phyloP scores from a whole-genome alignment of 2,329 filamentous ascomycete genomes.

The Diaporthe ilicicola region DNA sequence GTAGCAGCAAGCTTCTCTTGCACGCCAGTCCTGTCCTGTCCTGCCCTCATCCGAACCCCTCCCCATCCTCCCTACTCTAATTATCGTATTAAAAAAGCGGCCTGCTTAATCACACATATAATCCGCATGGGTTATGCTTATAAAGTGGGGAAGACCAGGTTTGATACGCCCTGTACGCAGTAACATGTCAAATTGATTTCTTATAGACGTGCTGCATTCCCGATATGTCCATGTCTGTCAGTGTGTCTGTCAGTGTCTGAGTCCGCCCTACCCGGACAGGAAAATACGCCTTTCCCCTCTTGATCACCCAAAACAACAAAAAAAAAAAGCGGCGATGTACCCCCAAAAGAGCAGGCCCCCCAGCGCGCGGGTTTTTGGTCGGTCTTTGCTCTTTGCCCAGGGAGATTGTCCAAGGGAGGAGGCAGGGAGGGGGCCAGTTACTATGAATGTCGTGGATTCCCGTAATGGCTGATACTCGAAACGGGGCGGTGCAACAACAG shows the following conservation, averaged over 20 bases:
- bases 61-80: neutral
- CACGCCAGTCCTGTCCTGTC: slow-evolving; percentile 9
- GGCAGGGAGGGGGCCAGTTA: neutral
- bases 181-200: slow-evolving; percentile 1
- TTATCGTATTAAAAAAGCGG: neutral
- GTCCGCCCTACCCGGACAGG: slow-evolving; percentile 8
- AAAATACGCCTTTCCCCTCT: neutral
- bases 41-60: neutral
- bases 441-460: slow-evolving; percentile 11
- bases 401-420: slow-evolving; percentile 13
- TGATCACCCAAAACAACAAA: too few relatives aligned
- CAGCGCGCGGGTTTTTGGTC: neutral
- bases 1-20: slow-evolving; percentile 4
- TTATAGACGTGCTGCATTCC: slow-evolving; percentile 15
- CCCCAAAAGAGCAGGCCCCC: neutral
- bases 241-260: neutral
- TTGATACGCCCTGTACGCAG: neutral
- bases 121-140: slow-evolving; percentile 19
- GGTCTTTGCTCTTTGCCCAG: neutral
- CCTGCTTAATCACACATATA: slow-evolving; percentile 18
- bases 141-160: neutral
- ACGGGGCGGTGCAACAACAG: slow-evolving; percentile 18
- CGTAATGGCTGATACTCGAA: slow-evolving; percentile 22
- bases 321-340: neutral
- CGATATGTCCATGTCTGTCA: slow-evolving; percentile 13